phyloP scores from a whole-genome alignment of 768 basidiomycete genomes.

The Suillus subaureus region DNA sequence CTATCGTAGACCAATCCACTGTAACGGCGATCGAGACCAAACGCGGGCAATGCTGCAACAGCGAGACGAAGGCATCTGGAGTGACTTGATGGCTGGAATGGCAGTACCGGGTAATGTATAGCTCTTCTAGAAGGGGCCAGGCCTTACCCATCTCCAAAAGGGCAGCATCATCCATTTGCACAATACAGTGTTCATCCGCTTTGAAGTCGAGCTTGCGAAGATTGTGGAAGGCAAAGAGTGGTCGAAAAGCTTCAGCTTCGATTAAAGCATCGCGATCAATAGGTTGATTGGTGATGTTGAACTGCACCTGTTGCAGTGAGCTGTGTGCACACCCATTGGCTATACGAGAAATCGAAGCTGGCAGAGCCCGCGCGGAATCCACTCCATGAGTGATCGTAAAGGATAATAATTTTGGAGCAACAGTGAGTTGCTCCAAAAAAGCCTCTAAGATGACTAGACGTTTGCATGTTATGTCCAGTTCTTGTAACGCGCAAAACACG shows the following conservation, averaged over 20 bases:
- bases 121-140: constrained; percentile 8
- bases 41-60: constrained; percentile 6
- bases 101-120: not conserved
- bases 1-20: not conserved
- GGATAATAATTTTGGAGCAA: not conserved
- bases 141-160: constrained; percentile 3
- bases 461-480: not conserved
- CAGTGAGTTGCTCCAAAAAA: not conserved
- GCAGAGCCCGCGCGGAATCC: not conserved
- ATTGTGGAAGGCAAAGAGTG: not conserved
- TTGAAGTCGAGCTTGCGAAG: not conserved
- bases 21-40: not conserved
- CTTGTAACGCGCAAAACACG: not conserved
- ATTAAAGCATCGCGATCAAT: not conserved
- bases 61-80: not conserved
- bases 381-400: not conserved
- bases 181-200: not conserved
- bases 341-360: not conserved
- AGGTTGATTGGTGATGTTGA: not conserved
- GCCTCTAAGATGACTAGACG: not conserved
- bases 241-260: not conserved
- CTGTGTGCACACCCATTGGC: not conserved
- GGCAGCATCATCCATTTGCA: not conserved
- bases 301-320: not conserved
- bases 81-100: not conserved